These are phyloP conservation scores for Pyricularia sp. DNA, from an alignment of 2,329 filamentous ascomycete species.

Conservation along the genomic window DNA sequence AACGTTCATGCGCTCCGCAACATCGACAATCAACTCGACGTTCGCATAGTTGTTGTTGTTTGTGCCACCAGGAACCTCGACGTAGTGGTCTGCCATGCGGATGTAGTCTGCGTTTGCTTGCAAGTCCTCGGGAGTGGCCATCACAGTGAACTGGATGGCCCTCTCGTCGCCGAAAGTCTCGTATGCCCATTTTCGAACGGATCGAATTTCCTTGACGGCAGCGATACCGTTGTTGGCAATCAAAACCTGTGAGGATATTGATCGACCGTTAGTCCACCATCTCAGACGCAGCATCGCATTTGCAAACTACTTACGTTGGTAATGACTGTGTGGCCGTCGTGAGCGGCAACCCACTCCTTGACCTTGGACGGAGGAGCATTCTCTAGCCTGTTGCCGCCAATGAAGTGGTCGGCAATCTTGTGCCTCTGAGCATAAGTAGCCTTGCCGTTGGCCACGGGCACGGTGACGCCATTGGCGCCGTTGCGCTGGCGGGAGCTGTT, in stretches of 20 bases:
- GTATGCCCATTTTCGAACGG: slow-evolving; percentile 99
- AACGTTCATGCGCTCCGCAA: slow-evolving; percentile 96
- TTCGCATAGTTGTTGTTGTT: slow-evolving; percentile 99
- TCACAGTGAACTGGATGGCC: slow-evolving; percentile 98
- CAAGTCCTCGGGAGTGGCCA: slow-evolving; percentile 97
- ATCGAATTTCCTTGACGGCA: slow-evolving; percentile 98
- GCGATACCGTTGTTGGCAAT: slow-evolving; percentile 99
- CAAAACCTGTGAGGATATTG: slow-evolving; percentile 58
- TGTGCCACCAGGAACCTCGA: slow-evolving; percentile 95
- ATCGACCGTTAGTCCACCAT: background rate
- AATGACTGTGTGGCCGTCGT: slow-evolving; percentile 96
- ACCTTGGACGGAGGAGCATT: slow-evolving; percentile 77
- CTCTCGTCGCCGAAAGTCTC: slow-evolving; percentile 98
- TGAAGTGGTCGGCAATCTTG: slow-evolving; percentile 85
- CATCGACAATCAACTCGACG: slow-evolving; percentile 96
- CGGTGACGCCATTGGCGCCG: slow-evolving; percentile 32
- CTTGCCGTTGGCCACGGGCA: slow-evolving; percentile 46
- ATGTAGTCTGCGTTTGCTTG: slow-evolving; percentile 98
- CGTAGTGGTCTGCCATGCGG: slow-evolving; percentile 98
- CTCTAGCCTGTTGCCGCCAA: slow-evolving; percentile 82
- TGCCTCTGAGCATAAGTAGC: slow-evolving; percentile 70
- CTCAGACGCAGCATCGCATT: background rate
- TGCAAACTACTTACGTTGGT: slow-evolving; percentile 63
- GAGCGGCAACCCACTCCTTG: slow-evolving; percentile 86
- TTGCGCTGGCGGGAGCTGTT: slow-evolving; percentile 18